Percentiles rank a stretch among this genome's conserved stretches.
Conservation (phyloP, 495 filamentous ascomycete genomes). For the Lasiosphaeris hirsuta region DNA sequence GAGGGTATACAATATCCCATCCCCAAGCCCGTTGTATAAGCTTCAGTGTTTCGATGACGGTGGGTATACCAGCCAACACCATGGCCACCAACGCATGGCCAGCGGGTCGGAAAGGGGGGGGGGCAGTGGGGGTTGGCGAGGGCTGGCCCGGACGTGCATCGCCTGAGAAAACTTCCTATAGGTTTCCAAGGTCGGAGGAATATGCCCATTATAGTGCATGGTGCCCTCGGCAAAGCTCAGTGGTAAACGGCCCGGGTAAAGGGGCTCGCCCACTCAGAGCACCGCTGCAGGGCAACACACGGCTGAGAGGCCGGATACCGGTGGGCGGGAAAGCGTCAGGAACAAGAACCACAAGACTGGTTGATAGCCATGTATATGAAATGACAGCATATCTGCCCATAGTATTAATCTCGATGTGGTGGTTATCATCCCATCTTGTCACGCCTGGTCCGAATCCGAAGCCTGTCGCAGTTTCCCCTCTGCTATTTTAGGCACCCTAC, state of each 20-base stretch:
- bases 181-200: constrained; percentile 8
- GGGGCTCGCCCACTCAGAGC: not conserved
- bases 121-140: not conserved
- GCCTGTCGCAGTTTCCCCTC: too few relatives aligned
- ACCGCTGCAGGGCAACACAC: too few relatives aligned
- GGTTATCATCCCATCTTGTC: too few relatives aligned
- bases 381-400: too few relatives aligned
- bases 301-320: too few relatives aligned
- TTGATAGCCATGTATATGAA: too few relatives aligned
- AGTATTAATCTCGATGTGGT: too few relatives aligned
- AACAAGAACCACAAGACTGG: too few relatives aligned
- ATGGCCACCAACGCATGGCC: too few relatives aligned
- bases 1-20: not conserved
- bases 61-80: not conserved
- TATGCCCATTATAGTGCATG: not conserved
- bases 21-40: not conserved
- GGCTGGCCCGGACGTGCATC: not conserved
- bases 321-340: too few relatives aligned
- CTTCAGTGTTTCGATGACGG: not conserved
- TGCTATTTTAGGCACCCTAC: too few relatives aligned
- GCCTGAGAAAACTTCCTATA: constrained; percentile 4
- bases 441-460: too few relatives aligned
- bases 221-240: not conserved
- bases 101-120: not conserved
- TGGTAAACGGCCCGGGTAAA: constrained; percentile 5